Base-by-base conservation (phyloP, 306 rosid species). In the Fragaria ananassa region DNA sequence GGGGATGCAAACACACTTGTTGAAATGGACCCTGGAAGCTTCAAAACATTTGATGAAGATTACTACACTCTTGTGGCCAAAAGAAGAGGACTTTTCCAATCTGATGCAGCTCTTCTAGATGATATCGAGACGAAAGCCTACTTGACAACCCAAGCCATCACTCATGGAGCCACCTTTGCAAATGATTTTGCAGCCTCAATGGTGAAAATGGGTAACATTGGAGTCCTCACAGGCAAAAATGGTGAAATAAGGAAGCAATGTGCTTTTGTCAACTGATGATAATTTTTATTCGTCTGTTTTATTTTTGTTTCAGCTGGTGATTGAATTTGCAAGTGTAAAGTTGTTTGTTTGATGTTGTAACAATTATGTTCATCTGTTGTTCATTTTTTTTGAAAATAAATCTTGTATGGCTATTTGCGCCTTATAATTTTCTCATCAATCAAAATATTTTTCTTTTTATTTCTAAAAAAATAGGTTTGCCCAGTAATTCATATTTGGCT, bases 11-110 rank as follows among this genome's bases (percentile, higher is more conserved):
- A 19, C 6, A 76, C 64, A 8, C 27, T 53, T 3, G 86, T 87
- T 65, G 86, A 84, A 79, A 84, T 87, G 90, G 88, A 87, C 47
- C 88, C 88, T 3, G 86, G 90, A 25, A 87, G 90, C 74, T 76
- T 60, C 79, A 87, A 79, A 79, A 1, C 79, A 4, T 87, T 84
- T 63, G 88, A 79, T 45, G 77, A 50, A 23, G 44, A 78, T 62
- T 80, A 82, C 77, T 85, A 53, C 81, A 74, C 53, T 42, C 51
- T 79, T 17, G 86, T 86, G 11, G 5, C 86, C 31, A 50, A 76
- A 69, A 82, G 73, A 77, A 82, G 86, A 77, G 89, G 89, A 1
- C 71, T 85, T 9, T 82, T 87, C 79, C 74, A 81, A 23, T 87
- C 86, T 29, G 88, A 84, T 72, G 64, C 88, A 21, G 86, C 90